A percentile compares a stretch with the other conserved stretches of the same genome.
Evolutionary conservation across 2,329 filamentous ascomycete genomes (phyloP).

Genomic region (Epichloe bromicola): DNA sequence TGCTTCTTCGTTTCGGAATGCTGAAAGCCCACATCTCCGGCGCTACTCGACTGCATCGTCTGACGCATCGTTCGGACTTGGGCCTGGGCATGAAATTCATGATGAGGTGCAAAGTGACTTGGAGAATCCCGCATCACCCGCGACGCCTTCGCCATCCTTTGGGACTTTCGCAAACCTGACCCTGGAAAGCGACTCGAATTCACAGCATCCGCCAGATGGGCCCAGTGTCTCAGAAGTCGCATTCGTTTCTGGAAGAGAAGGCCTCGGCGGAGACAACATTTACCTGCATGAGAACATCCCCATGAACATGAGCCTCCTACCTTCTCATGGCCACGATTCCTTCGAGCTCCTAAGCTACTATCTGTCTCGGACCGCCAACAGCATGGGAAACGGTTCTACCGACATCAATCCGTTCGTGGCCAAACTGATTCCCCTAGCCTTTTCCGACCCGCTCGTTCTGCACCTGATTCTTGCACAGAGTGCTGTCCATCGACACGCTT

Average conservation of each 20-base stretch:
- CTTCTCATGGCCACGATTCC: slow-evolving; percentile 21
- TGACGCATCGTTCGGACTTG: background rate
- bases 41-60: background rate
- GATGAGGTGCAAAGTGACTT: background rate
- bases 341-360: slow-evolving; percentile 34
- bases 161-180: background rate
- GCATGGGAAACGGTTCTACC: slow-evolving; percentile 35
- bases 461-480: slow-evolving; percentile 34
- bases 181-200: background rate
- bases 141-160: background rate
- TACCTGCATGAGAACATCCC: slow-evolving; percentile 8
- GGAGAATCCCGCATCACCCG: background rate
- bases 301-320: slow-evolving; percentile 17
- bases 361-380: slow-evolving; percentile 28
- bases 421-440: slow-evolving; percentile 32
- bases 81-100: background rate
- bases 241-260: slow-evolving; percentile 1
- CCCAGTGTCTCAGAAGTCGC: background rate
- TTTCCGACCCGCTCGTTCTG: slow-evolving; percentile 30
- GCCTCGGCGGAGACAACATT: background rate
- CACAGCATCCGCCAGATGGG: background rate
- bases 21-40: background rate
- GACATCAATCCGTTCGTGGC: slow-evolving; percentile 31
- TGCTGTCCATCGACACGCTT: slow-evolving; percentile 24
- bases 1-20: background rate